phyloP scores from a whole-genome alignment of 352 stramenopile genomes.

The Plasmopara halstedii region DNA sequence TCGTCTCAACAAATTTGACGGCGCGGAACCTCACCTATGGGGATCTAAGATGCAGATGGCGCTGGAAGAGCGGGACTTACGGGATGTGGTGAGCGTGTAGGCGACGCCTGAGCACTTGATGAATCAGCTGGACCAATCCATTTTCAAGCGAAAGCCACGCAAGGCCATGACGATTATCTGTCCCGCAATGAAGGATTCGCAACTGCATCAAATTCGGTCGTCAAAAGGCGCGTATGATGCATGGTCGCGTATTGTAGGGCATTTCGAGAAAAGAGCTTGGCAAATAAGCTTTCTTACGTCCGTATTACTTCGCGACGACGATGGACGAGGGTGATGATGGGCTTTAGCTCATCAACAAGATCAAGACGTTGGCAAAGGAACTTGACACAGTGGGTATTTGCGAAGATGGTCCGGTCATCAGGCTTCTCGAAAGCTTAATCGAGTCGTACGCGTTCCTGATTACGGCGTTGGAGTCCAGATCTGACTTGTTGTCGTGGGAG shows the following conservation, averaged over 20 bases:
- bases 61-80: too few species aligned
- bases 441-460: background rate
- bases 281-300: background rate
- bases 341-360: background rate
- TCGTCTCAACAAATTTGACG: too few species aligned
- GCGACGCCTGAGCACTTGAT: background rate
- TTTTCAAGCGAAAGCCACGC: constrained; percentile 4
- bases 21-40: too few species aligned
- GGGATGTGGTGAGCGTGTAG: constrained; percentile 4
- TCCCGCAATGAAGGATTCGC: constrained; percentile 5
- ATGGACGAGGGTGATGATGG: background rate
- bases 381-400: background rate
- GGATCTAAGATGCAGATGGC: too few species aligned
- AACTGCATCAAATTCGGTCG: background rate
- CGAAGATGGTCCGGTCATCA: background rate
- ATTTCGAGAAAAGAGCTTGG: constrained; percentile 20
- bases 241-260: constrained; percentile 1
- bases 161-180: constrained; percentile 6
- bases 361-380: background rate
- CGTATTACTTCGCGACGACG: background rate
- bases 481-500: background rate
- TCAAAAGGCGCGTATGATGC: background rate
- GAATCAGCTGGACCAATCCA: background rate
- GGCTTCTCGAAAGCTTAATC: background rate
- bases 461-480: background rate